phyloP scores from a whole-genome alignment of 129 eudicot species.

The Flaveria trinervia region DNA sequence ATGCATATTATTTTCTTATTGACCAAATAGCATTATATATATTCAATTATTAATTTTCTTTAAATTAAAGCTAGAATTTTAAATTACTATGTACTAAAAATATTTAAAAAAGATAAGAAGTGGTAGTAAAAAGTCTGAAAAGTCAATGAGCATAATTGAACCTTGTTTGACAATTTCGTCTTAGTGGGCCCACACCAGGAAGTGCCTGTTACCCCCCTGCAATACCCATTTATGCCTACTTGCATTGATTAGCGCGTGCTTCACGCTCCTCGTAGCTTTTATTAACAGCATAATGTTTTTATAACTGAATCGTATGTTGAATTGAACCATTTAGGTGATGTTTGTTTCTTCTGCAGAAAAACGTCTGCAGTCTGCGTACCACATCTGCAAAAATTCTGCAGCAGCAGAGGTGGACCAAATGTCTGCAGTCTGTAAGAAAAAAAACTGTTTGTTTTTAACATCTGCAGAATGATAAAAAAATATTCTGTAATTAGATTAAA shows the following conservation, averaged over 20 bases:
- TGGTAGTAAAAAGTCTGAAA: conserved; percentile 23
- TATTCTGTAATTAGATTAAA: too few relatives aligned
- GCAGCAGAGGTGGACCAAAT: too few relatives aligned
- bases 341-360: too few relatives aligned
- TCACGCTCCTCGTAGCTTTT: background rate
- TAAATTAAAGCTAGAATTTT: background rate
- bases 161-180: conserved; percentile 25
- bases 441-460: too few relatives aligned
- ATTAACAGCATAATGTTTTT: too few relatives aligned
- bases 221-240: background rate
- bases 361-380: too few relatives aligned
- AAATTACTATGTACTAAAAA: background rate
- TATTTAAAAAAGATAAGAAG: background rate
- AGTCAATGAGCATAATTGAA: conserved; percentile 21
- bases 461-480: too few relatives aligned
- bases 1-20: too few relatives aligned
- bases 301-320: too few relatives aligned
- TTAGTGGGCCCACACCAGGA: conserved; percentile 2
- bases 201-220: conserved; percentile 18
- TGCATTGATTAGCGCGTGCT: background rate
- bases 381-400: too few relatives aligned
- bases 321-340: too few relatives aligned
- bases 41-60: background rate
- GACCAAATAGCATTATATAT: background rate
- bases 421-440: too few relatives aligned